Evolutionary conservation across 768 basidiomycete genomes (phyloP), one percentile per base, ranked within the genome.

Genomic region (Cystobasidium onofrii): DNA sequence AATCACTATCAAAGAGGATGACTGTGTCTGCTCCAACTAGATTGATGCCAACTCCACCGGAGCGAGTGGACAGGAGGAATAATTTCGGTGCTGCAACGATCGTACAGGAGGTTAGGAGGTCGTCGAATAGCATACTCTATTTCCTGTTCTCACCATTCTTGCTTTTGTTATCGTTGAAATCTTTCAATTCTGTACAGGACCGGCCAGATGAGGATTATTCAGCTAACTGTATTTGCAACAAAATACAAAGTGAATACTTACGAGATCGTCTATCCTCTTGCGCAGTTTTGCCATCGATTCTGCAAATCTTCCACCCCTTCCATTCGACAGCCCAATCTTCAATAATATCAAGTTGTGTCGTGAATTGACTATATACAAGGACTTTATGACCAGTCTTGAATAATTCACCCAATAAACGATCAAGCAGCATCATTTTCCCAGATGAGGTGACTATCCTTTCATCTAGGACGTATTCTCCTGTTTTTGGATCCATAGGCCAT

Each of bases 401-500:
- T 34, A 99, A 82, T 71, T 88, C 92, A 36, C 86, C 86, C 9
- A 99, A 85, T 10, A 99, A 83, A 6, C 93, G 87, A 75, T 97
- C 90, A 0, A 99, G 86, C 1, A 99, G 83, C 85, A 98, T 89
- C 95, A 98, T 98, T 84, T 99, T 99, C 20, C 96, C 96, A 72
- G 90, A 92, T 0, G 87, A 87, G 72, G 89, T 88, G 29, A 94
- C 86, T 36, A 97, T 83, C 77, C 93, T 88, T 29, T 90, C 88
- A 76, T 90, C 87, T 44, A 94, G 81, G 52, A 89, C 83, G 0
- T 86, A 86, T 50, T 87, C 81, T n/a, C 83, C 83, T 0, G 88
- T 90, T 4, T 82, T 77, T 0, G 85, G 84, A 77, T 91, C 87
- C 54, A 84, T 77, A 0, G 90, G 89, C 89, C 90, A 91, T 76